Base-by-base conservation (phyloP, 202 grass and related monocot species). In the Eragrostis tef region DNA sequence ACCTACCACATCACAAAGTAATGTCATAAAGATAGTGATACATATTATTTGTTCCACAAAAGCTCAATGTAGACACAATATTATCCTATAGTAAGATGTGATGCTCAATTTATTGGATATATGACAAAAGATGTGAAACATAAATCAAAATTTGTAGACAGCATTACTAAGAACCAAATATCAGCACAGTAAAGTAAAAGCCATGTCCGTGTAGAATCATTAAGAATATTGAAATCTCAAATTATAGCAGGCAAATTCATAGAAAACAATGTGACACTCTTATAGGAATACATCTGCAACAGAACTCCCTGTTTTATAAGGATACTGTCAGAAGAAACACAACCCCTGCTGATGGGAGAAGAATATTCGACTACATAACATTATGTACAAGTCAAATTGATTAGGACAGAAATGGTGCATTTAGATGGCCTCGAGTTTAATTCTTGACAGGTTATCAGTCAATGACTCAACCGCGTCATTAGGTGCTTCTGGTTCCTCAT, bases 361-460 rank as follows among this genome's bases (percentile, higher is more conserved):
- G 49, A 74, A 34, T 0, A 62, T 53, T 34, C 48, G 25, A 79
- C 44, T 79, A 82, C 25, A 79, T 74, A 13, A 68, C 74, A 84
- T 6, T 61, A 74, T 84, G 22, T 79, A 79, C 80, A 70, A 27
- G 50, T 59, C 41, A 73, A 58, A 86, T 47, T 62, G 13, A 82
- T 54, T 47, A 67, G 52, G 68, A 48, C 27, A 22, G 61, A 84
- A 78, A 68, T n/a, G 12, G 63, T 83, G 27, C 25, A 78, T 67
- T 70, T 81, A 98, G 27, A 85, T 89, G 69, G 90, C 86, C 25
- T 89, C 90, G 25, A 98, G 81, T 86, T 86, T 87, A 79, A 91
- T 78, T 6, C 50, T 89, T 62, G 95, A 94, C 20, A 98, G 17
- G 68, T 81, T 86, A 53, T 91, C 34, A 82, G 66, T 91, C 77